A percentile compares a stretch with the other conserved stretches of the same genome.
Evolutionary conservation across 257 asterid genomes (phyloP).

Genomic region (Solanum megistacrolobum): DNA sequence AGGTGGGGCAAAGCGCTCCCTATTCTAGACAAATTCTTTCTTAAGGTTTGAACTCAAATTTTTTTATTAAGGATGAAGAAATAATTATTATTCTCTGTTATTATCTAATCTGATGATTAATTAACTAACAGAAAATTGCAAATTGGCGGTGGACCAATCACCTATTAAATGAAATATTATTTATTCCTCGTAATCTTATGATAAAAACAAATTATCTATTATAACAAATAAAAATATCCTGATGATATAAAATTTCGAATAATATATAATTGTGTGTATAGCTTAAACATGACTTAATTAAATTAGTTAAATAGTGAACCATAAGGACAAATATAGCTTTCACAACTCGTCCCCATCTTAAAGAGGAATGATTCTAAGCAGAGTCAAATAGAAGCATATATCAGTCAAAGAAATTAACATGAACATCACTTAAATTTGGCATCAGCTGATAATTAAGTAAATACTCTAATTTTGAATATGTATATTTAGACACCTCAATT

Average conservation of each 20-base stretch:
- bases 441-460: too few species aligned
- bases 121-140: too few species aligned
- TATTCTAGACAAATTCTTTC: not conserved
- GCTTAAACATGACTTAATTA: not conserved
- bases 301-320: not conserved
- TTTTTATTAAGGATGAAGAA: rapidly evolving
- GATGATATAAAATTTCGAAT: not conserved
- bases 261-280: too few species aligned
- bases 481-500: too few species aligned
- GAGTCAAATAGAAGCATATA: not conserved
- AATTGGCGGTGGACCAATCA: not conserved
- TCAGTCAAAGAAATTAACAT: not conserved
- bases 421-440: too few species aligned
- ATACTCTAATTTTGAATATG: too few species aligned
- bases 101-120: not conserved
- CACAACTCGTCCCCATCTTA: too few species aligned
- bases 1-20: not conserved
- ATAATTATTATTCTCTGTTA: rapidly evolving
- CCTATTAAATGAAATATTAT: too few species aligned
- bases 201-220: not conserved
- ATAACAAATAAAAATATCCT: too few species aligned
- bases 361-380: not conserved
- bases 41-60: not conserved
- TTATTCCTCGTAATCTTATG: not conserved
- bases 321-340: too few species aligned